Conservation (phyloP, 345 rosid genomes). For the Gossypium australe region DNA sequence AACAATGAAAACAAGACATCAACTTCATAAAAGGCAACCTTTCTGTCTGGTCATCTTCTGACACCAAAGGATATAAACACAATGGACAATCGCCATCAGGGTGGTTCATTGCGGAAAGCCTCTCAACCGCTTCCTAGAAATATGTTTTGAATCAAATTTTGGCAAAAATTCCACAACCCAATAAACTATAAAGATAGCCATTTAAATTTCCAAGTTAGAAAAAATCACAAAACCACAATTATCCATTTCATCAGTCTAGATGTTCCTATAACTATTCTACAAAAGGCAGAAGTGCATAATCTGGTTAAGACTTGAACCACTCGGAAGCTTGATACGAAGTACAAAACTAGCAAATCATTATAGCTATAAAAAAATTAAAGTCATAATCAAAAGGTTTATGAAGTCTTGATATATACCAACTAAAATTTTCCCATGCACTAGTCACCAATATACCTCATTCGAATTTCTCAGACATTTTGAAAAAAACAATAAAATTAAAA, state of each 20-base stretch:
- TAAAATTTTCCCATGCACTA: not conserved
- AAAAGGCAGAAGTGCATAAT: not conserved
- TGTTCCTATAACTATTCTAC: constrained; percentile 2
- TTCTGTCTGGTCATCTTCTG: constrained; percentile 38
- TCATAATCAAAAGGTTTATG: not conserved
- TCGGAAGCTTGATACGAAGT: not conserved
- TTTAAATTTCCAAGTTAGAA: not conserved
- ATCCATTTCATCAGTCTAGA: not conserved
- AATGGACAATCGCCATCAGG: constrained; percentile 88
- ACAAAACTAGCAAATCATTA: not conserved
- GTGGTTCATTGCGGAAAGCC: constrained; percentile 76
- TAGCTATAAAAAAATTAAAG: not conserved
- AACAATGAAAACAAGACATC: constrained; percentile 97
- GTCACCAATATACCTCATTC: not conserved
- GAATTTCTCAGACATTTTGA: not conserved
- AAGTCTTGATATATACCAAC: not conserved
- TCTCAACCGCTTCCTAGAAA: constrained; percentile 77
- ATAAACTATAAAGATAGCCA: not conserved
- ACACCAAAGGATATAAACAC: constrained; percentile 67
- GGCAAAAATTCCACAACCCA: not conserved
- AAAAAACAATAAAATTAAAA: not conserved
- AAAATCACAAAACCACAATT: not conserved
- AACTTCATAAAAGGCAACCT: constrained; percentile 83
- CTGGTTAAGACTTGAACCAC: not conserved
- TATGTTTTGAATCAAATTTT: constrained; percentile 7